These are phyloP conservation scores for Choiromyces venosus DNA, from an alignment of 495 filamentous ascomycete species.

Conservation along the genomic window DNA sequence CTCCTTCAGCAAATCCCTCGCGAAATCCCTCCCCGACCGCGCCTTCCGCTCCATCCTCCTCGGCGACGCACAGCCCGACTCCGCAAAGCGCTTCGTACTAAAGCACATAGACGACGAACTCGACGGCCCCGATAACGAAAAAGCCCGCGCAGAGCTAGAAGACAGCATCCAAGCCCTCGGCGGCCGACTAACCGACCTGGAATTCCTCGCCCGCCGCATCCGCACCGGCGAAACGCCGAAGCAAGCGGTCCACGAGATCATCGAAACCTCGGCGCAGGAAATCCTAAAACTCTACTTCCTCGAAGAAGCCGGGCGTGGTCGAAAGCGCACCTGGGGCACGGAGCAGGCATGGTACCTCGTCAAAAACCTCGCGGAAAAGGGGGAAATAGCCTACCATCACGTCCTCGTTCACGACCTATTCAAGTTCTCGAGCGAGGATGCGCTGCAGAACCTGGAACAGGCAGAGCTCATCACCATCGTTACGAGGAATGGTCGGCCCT, in stretches of 20 bases:
- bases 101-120: conserved; percentile 59
- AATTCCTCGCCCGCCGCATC: conserved; percentile 84
- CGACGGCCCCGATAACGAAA: conserved; percentile 43
- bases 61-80: conserved; percentile 76
- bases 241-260: conserved; percentile 81
- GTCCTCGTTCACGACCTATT: conserved; percentile 71
- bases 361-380: conserved; percentile 59
- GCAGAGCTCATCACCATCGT: conserved; percentile 79
- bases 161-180: conserved; percentile 74
- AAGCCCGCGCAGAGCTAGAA: conserved; percentile 58
- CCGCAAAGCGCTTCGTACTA: conserved; percentile 84
- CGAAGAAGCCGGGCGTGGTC: conserved; percentile 44
- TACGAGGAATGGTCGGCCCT: conserved; percentile 67
- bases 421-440: conserved; percentile 60
- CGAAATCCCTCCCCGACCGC: conserved; percentile 77
- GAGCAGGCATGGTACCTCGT: conserved; percentile 90
- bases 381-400: conserved; percentile 71
- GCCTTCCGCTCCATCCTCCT: conserved; percentile 81
- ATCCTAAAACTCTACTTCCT: conserved; percentile 91
- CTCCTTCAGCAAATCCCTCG: conserved; percentile 77
- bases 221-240: conserved; percentile 80
- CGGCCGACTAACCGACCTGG: conserved; percentile 86
- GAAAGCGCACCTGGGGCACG: conserved; percentile 59
- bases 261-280: conserved; percentile 78
- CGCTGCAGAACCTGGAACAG: conserved; percentile 73